Percentiles rank a stretch among this genome's conserved stretches.
These are phyloP conservation scores for Hanseniaspora jakobsenii DNA, from an alignment of 805 yeast genomes.

Conservation along the genomic window DNA sequence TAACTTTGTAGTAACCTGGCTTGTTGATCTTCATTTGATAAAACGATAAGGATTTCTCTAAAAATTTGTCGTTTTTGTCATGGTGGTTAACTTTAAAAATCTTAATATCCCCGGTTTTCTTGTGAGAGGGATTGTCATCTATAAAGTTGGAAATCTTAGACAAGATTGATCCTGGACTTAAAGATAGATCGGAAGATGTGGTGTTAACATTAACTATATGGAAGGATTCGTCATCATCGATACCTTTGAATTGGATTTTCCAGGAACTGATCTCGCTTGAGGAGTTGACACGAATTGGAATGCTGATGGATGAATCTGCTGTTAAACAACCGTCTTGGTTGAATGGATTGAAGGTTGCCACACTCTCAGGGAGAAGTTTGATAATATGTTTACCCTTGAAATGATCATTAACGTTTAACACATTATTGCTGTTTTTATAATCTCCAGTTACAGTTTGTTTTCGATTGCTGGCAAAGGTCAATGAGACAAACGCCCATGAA, in stretches of 20 bases:
- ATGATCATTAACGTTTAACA: constrained; percentile 34
- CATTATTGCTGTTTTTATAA: constrained; percentile 26
- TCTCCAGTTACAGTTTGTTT: constrained; percentile 46
- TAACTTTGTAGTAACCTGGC: constrained; percentile 70
- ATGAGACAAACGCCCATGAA: constrained; percentile 31
- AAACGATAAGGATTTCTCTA: constrained; percentile 34
- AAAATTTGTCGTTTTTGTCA: background rate
- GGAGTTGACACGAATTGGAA: constrained; percentile 74
- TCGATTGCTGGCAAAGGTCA: constrained; percentile 34
- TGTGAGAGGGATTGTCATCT: background rate
- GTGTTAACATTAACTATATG: constrained; percentile 13
- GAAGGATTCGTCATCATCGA: constrained; percentile 25
- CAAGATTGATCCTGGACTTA: no score
- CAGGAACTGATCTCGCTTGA: constrained; percentile 58
- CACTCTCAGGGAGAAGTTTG: constrained; percentile 80
- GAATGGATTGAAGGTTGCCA: constrained; percentile 71
- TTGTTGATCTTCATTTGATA: constrained; percentile 50
- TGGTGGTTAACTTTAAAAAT: background rate
- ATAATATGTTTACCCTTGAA: constrained; percentile 79
- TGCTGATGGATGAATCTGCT: constrained; percentile 20
- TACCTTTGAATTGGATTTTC: constrained; percentile 50
- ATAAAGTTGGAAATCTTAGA: background rate
- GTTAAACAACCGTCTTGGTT: constrained; percentile 53
- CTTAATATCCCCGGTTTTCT: background rate
- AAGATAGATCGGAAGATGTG: constrained; percentile 3